phyloP scores from a whole-genome alignment of 805 yeast species.

The Starmerella apis region DNA sequence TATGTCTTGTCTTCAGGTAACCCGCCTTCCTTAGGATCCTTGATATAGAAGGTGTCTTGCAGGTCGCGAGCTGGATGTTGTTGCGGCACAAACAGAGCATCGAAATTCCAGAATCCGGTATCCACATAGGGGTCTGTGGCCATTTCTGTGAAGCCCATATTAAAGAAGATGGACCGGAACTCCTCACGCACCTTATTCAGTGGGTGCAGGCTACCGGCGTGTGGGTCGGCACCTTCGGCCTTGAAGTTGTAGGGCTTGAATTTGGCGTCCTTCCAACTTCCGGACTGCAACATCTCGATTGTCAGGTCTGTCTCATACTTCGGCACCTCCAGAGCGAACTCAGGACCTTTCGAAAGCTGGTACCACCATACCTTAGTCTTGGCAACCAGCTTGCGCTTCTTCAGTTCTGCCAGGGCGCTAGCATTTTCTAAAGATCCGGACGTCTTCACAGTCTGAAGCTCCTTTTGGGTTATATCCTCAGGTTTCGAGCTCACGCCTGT shows the following conservation, averaged over 20 bases:
- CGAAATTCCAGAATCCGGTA: constrained; percentile 98
- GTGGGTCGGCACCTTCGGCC: constrained; percentile 82
- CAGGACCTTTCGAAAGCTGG: constrained; percentile 65
- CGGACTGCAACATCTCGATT: constrained; percentile 75
- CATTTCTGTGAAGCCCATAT: constrained; percentile 98
- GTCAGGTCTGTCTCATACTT: constrained; percentile 89
- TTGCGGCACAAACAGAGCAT: constrained; percentile 92
- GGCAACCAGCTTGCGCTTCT: constrained; percentile 79
- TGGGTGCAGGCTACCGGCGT: constrained; percentile 92
- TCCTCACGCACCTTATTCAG: constrained; percentile 94
- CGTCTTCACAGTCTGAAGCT: constrained; percentile 42
- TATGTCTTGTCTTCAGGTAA: constrained; percentile 72
- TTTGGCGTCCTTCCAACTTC: constrained; percentile 69
- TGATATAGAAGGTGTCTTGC: constrained; percentile 95
- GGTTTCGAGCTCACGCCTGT: constrained; percentile 42
- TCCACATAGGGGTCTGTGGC: constrained; percentile 98
- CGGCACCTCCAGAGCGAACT: constrained; percentile 70
- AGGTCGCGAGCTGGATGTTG: constrained; percentile 99
- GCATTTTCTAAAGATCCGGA: constrained; percentile 53
- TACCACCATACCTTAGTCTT: constrained; percentile 67
- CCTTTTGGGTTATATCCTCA: constrained; percentile 57
- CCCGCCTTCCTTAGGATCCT: constrained; percentile 77
- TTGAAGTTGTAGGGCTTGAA: constrained; percentile 95
- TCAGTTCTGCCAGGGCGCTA: constrained; percentile 71
- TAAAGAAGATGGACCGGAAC: constrained; percentile 92